Conservation (phyloP, 2,329 filamentous ascomycete species). For the Thelonectria discophora region DNA sequence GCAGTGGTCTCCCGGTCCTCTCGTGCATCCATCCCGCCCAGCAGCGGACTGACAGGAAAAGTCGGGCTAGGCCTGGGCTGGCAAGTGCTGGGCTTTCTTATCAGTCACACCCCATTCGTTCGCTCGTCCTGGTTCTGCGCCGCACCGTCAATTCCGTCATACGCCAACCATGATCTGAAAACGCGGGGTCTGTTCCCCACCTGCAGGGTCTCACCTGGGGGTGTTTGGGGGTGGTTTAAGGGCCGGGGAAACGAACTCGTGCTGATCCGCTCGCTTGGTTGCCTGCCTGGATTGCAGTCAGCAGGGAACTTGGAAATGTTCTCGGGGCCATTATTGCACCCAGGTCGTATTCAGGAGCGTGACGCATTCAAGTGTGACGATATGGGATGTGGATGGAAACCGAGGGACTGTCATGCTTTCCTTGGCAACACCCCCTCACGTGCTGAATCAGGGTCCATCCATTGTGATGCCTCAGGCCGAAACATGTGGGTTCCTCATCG, state of each 20-base stretch:
- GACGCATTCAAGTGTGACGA: background rate
- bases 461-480: background rate
- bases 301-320: conserved; percentile 5
- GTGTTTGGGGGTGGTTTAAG: background rate
- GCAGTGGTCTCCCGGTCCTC: conserved; percentile 1
- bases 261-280: conserved; percentile 14
- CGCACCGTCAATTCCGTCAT: conserved; percentile 38
- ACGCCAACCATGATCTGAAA: conserved; percentile 31
- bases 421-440: background rate
- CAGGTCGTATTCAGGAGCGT: conserved; percentile 5
- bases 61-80: conserved; percentile 11
- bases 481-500: background rate
- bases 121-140: conserved; percentile 30
- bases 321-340: conserved; percentile 1
- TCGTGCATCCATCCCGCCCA: background rate
- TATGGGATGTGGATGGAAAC: background rate
- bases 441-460: background rate
- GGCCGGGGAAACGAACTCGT: background rate
- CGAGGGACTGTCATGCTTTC: background rate
- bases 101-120: conserved; percentile 37
- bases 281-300: conserved; percentile 16
- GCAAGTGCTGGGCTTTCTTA: conserved; percentile 32
- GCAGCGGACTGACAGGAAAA: conserved; percentile 7
- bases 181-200: conserved; percentile 42
- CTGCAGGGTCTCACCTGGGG: conserved; percentile 33